Evolutionary conservation across 192 early-diverging fungal species (phyloP), one percentile per base, ranked within the genome.

Genomic region (Cetraspora pellucida): DNA sequence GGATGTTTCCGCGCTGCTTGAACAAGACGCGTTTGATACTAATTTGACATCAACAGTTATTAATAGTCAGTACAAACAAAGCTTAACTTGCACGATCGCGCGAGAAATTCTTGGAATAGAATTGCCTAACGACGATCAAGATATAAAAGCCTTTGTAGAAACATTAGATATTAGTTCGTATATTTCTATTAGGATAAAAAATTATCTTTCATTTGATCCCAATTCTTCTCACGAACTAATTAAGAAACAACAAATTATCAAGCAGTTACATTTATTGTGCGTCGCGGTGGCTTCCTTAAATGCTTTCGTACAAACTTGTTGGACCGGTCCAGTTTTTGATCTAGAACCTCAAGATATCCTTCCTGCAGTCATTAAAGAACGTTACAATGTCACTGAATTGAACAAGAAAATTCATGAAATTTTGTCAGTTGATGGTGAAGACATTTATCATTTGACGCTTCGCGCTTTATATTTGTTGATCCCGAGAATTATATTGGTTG

Each of bases 281-380:
- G 76, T 96, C 13, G 93, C 86, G 46, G 86, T 90, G 25, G 91
- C 92, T 1, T 86, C 86, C 44, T 84, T 98, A n/a, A 89, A 90
- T 37, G 83, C 87, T 21, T 98, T 98, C 84, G 77, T 96, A 21
- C 95, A 98, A 83, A 83, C 86, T 44, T 90, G 88, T 69, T 97
- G 94, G 93, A 98, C 96, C 1, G 96, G 96, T 6, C 96, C 96
- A 9, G 77, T 83, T 8, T 57, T 96, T 13, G 80, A 81, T 11
- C 80, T 92, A 10, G 88, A 92, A 69, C 79, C 90, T 0, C 80
- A 81, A 17, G 77, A 85, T 11, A 57, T 95, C 13, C 77, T 98
- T 11, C 91, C 91, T 11, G 84, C 77, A 74, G 67, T 60, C 25
- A 64, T 87, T 64, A 69, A 82, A 66, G 45, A 63, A 78, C 6